Percentiles rank a stretch among this genome's conserved stretches.
These are phyloP conservation scores for Kwoniella newhampshirensis DNA, from an alignment of 768 basidiomycete genomes.

Conservation along the genomic window DNA sequence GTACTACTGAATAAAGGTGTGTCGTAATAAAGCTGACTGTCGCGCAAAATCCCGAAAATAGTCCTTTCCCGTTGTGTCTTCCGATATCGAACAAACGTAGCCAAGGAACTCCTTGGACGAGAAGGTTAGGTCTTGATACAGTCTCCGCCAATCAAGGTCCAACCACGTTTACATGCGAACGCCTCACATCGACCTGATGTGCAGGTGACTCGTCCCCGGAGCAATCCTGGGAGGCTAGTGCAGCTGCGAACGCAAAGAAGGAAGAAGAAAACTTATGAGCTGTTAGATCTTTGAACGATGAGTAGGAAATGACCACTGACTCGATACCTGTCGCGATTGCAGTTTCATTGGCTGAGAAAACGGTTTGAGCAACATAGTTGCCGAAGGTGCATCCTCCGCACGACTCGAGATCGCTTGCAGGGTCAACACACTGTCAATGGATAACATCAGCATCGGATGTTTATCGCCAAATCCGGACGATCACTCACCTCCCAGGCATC, in stretches of 20 bases:
- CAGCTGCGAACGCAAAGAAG: not conserved
- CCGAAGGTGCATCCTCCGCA: constrained; percentile 4
- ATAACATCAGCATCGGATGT: no score
- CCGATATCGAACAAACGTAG: no score
- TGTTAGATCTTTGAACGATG: not conserved
- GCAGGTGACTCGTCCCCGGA: not conserved
- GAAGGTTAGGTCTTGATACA: not conserved
- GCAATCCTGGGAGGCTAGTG: not conserved
- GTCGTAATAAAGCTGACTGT: no score
- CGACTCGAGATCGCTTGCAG: not conserved
- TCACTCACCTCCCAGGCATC: not conserved
- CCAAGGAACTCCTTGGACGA: no score
- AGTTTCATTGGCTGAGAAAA: not conserved
- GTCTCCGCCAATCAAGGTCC: not conserved
- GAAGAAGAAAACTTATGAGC: no score
- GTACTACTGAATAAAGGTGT: no score
- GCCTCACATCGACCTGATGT: not conserved
- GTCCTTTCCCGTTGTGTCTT: no score
- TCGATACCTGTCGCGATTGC: not conserved
- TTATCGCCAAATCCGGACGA: no score
- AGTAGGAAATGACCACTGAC: not conserved
- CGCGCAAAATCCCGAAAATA: no score
- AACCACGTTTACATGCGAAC: not conserved
- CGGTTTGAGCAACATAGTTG: not conserved
- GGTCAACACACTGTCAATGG: not conserved